Evolutionary conservation across 2,329 filamentous ascomycete species (phyloP).

Genomic region (Monilinia polystroma): DNA sequence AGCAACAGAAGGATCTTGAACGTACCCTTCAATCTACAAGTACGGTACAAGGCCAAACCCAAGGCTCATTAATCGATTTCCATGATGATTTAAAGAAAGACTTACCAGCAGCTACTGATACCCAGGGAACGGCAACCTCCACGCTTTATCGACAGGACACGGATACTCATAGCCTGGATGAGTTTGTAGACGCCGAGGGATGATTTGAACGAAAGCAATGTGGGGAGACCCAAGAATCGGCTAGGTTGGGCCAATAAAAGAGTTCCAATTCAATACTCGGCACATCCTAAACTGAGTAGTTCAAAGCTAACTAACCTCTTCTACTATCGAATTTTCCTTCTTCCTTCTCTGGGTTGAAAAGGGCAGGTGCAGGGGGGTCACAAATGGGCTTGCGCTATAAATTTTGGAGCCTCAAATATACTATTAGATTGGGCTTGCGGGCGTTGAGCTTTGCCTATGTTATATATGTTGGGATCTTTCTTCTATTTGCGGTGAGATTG

Average conservation of each 20-base stretch:
- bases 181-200: conserved; percentile 40
- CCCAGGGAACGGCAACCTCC: neutral
- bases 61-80: conserved; percentile 50
- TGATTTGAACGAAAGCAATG: conserved; percentile 23
- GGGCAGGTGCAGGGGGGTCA: neutral
- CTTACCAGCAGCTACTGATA: conserved; percentile 42
- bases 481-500: conserved; percentile 4
- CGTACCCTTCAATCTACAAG: conserved; percentile 34
- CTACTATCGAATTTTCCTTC: neutral
- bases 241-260: neutral
- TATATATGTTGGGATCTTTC: conserved; percentile 13
- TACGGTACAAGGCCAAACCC: conserved; percentile 22
- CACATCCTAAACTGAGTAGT: neutral
- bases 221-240: neutral
- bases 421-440: conserved; percentile 19
- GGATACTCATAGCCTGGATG: conserved; percentile 38
- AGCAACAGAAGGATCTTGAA: conserved; percentile 37
- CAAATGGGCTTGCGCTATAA: neutral
- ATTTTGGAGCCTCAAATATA: conserved; percentile 10
- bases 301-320: neutral
- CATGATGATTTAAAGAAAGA: conserved; percentile 53
- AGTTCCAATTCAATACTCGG: neutral
- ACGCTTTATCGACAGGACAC: conserved; percentile 36
- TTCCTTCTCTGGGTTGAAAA: neutral
- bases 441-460: conserved; percentile 20